phyloP scores from a whole-genome alignment of 345 rosid genomes.

The Citropsis articulata region DNA sequence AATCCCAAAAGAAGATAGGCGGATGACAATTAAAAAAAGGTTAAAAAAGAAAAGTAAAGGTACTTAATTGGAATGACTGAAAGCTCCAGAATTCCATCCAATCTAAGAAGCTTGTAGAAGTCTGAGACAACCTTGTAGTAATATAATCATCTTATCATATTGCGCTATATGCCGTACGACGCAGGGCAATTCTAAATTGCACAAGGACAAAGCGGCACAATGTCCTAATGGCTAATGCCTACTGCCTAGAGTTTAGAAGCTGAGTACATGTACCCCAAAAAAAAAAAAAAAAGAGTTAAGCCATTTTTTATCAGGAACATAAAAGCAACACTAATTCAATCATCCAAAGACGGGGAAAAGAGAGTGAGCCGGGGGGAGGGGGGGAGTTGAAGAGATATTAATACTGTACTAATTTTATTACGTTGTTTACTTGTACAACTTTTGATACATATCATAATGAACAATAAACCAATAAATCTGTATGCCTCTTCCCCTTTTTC shows the following conservation, averaged over 20 bases:
- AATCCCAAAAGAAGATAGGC: slow-evolving; percentile 10
- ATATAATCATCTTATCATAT: no score
- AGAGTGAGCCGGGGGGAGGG: no score
- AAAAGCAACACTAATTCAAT: neutral
- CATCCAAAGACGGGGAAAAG: neutral
- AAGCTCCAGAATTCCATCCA: neutral
- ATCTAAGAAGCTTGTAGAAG: neutral
- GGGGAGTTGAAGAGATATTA: neutral
- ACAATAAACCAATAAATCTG: slow-evolving; percentile 12
- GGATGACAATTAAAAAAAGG: neutral
- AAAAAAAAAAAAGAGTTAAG: no score
- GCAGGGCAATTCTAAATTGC: no score
- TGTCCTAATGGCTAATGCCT: neutral
- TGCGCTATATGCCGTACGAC: no score
- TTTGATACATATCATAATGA: slow-evolving; percentile 16
- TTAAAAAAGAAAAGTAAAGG: neutral
- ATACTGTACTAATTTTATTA: neutral
- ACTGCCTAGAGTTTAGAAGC: neutral
- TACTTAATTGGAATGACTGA: neutral
- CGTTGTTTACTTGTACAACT: slow-evolving; percentile 10
- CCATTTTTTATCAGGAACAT: neutral
- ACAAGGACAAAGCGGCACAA: neutral
- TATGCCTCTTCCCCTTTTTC: neutral
- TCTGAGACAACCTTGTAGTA: neutral
- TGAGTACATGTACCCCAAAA: neutral